These are phyloP conservation scores for Lentinula lateritia DNA, from an alignment of 768 basidiomycete genomes.

Conservation along the genomic window DNA sequence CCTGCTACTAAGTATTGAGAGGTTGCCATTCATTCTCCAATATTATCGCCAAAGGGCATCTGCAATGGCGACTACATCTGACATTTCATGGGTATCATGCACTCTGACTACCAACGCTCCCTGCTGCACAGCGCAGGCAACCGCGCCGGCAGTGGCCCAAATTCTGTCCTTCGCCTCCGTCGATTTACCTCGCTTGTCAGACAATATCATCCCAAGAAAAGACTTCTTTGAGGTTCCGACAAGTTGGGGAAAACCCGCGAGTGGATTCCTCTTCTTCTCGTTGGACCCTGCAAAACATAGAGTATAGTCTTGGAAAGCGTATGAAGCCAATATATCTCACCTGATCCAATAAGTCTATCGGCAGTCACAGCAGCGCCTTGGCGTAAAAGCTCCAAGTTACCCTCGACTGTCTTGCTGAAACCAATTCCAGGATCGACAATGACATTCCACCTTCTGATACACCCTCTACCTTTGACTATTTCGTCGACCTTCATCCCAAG, in stretches of 20 bases:
- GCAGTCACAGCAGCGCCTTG: conserved; percentile 40
- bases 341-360: conserved; percentile 25
- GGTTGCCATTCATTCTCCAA: no score
- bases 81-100: conserved; percentile 72
- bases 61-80: conserved; percentile 66
- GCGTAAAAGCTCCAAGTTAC: conserved; percentile 66
- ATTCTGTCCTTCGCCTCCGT: conserved; percentile 62
- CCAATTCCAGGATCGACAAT: conserved; percentile 91
- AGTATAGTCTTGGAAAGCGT: neutral
- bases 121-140: conserved; percentile 71
- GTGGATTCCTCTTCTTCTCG: conserved; percentile 32
- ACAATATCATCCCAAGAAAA: conserved; percentile 68
- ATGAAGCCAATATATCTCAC: conserved; percentile 14
- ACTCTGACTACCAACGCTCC: conserved; percentile 71
- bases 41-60: conserved; percentile 46
- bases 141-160: conserved; percentile 77
- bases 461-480: conserved; percentile 62
- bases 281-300: conserved; percentile 1
- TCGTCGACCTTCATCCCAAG: conserved; percentile 61
- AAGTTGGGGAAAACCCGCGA: conserved; percentile 59
- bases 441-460: conserved; percentile 83
- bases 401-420: conserved; percentile 82
- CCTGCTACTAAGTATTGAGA: no score
- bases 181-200: conserved; percentile 43
- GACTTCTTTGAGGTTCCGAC: conserved; percentile 83